A percentile compares a stretch with the other conserved stretches of the same genome.
These are phyloP conservation scores for Gilbertella persicaria DNA, from an alignment of 371 early-diverging fungal species.

Conservation along the genomic window DNA sequence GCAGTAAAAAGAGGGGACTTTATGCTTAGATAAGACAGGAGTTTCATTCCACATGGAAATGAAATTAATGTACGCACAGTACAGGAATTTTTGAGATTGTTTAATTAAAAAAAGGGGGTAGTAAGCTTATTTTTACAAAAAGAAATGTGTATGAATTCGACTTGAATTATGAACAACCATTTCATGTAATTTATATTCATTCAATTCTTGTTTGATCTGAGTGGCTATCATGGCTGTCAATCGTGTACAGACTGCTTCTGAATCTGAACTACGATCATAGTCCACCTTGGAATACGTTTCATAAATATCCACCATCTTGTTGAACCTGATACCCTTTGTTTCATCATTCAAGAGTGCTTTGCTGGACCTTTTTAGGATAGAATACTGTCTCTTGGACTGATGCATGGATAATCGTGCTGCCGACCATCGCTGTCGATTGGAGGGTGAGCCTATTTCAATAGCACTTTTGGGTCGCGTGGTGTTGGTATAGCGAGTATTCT, in stretches of 20 bases:
- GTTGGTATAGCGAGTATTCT: neutral
- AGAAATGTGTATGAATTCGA: constrained; percentile 67
- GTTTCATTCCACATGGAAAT: too few relatives aligned
- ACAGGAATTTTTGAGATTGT: too few relatives aligned
- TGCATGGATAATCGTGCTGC: neutral
- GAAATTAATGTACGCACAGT: too few relatives aligned
- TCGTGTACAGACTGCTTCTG: constrained; percentile 53
- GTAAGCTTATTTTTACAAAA: constrained; percentile 55
- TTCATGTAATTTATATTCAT: constrained; percentile 70
- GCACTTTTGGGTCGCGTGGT: neutral
- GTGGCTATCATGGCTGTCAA: constrained; percentile 62
- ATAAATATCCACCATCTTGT: constrained; percentile 35
- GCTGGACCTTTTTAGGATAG: neutral
- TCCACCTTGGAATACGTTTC: constrained; percentile 66
- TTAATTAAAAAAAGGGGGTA: too few relatives aligned
- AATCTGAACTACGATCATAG: constrained; percentile 71
- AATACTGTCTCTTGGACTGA: constrained; percentile 2
- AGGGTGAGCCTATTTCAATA: constrained; percentile 1
- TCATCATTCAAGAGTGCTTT: neutral
- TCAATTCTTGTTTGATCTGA: constrained; percentile 72
- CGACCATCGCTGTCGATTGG: neutral
- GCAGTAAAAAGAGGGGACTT: too few relatives aligned
- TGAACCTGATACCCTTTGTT: constrained; percentile 25
- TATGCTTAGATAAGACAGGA: too few relatives aligned
- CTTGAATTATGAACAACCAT: constrained; percentile 75